Evolutionary conservation across 208 protist genomes (phyloP), one percentile per base, ranked within the genome.

Genomic region (Leishmania amazonensis): DNA sequence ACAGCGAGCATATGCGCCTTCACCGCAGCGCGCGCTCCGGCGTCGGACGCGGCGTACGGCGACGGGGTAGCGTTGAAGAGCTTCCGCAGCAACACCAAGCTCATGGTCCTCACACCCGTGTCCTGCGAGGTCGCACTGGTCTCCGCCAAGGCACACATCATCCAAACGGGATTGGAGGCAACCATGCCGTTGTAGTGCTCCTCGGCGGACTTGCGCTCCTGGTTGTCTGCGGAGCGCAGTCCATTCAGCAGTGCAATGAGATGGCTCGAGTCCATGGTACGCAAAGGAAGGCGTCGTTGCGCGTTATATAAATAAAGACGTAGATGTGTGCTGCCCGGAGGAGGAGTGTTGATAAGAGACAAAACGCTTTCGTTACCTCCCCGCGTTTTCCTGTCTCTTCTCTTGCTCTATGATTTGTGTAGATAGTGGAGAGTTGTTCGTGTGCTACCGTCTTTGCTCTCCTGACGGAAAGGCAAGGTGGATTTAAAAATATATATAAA

Each of bases 71-170:
- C 74, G 75, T 92, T 91, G 76, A 97, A 90, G 54, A 95, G 74
- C 83, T 96, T 96, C 53, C 89, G 88, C 68, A 97, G 83, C 76
- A 96, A 85, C 74, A 96, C 86, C 17, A 97, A 79, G 35, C 86
- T 85, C 73, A 97, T 93, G 67, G 89, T 85, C 47, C 82, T 84
- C 13, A 84, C 79, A n/a, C 82, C 71, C 17, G 72, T 53, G 53
- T 93, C 89, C 42, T 92, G 80, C 24, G 85, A 85, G 9, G 79
- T 83, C 5, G 89, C 90, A 72, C 91, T 94, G 28, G 89, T 68
- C 78, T 95, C 89, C 8, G 89, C 81, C 38, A 97, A 76, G 17
- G 83, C 83, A 76, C 88, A 88, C 91, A 97, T 94, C 62, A 88
- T 88, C 87, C 78, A 93, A 4, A 77, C 85, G 35, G 88, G 85